Base-by-base conservation (phyloP, 345 rosid genomes). In the Isatis tinctoria region DNA sequence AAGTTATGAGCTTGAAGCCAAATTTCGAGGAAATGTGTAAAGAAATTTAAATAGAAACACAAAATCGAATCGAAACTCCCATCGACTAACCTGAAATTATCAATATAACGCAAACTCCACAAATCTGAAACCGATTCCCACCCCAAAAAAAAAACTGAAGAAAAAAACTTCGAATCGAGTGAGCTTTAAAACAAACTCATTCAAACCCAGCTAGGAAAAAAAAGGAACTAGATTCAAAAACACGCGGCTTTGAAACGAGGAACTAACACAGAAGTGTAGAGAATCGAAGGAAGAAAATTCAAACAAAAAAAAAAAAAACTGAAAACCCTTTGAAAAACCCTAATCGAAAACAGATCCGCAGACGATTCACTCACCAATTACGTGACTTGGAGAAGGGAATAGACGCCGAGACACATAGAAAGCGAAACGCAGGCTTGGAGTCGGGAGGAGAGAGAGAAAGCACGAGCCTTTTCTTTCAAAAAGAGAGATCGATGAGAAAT, bases 271-370 rank as follows among this genome's bases (percentile, higher is more conserved):
- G 5, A 74, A 65, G 60, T 36, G 60, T 57, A 35, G 13, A 57
- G 17, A 65, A 16, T 37, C 8, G 37, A 26, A 20, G 0, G 41
- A 71, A 57, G 61, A 17, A 67, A 56, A 60, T 65, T 28, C 14
- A 54, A 73, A 72, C 36, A 64, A 24, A 74, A 6, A 32, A 70
- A 22, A 1, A 22, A 2, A 22, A 52, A 68, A 73, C 43, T 11
- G 73, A 43, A 44, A 69, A 65, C 11, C 41, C 37, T 54, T 66
- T 53, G 2, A 47, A 67, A 64, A 82, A 69, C 89, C 87, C 87
- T 83, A 85, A 83, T 75, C 52, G 68, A 72, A 64, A 51, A 73
- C 65, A 82, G 84, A 85, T 82, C 84, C 60, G 30, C 4, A 60
- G 45, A 37, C 48, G 27, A 39, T 33, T 36, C 22, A 73, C 86